A percentile compares a stretch with the other conserved stretches of the same genome.
Evolutionary conservation across 495 filamentous ascomycete genomes (phyloP).

Genomic region (Daldinia vernicosa): DNA sequence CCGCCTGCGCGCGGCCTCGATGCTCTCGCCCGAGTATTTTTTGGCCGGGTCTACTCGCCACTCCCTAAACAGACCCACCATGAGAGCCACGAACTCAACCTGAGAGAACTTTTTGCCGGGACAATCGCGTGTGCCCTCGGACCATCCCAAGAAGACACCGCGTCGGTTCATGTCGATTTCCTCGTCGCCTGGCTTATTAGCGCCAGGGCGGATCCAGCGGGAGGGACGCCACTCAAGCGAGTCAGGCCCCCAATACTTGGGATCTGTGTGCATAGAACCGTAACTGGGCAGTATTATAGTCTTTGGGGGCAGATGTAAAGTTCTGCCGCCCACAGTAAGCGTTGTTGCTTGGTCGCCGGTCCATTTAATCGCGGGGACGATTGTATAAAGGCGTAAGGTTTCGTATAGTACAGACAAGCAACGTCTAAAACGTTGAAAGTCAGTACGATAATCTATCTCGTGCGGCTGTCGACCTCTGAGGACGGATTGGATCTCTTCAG

Average conservation of each 20-base stretch:
- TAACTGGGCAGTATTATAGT: background rate
- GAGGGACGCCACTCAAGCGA: background rate
- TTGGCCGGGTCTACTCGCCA: background rate
- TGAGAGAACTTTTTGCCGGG: background rate
- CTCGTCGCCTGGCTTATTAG: background rate
- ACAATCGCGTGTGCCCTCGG: background rate
- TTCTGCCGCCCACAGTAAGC: background rate
- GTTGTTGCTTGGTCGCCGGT: constrained; percentile 35
- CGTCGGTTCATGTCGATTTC: background rate
- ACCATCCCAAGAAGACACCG: background rate
- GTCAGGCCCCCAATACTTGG: background rate
- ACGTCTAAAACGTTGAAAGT: constrained; percentile 56
- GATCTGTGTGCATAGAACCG: background rate
- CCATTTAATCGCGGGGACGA: constrained; percentile 54
- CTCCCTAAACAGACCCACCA: background rate
- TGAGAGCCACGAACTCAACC: background rate
- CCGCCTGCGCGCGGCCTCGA: background rate
- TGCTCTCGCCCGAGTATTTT: background rate
- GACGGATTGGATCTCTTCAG: constrained; percentile 38
- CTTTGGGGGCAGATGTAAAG: background rate
- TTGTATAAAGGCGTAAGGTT: constrained; percentile 60
- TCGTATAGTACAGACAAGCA: constrained; percentile 61
- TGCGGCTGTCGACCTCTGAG: constrained; percentile 36
- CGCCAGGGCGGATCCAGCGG: background rate
- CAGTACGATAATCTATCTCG: constrained; percentile 52